Evolutionary conservation across 140 eudicot species (phyloP), one percentile per base, ranked within the genome.

Genomic region (Flaveria floridana): DNA sequence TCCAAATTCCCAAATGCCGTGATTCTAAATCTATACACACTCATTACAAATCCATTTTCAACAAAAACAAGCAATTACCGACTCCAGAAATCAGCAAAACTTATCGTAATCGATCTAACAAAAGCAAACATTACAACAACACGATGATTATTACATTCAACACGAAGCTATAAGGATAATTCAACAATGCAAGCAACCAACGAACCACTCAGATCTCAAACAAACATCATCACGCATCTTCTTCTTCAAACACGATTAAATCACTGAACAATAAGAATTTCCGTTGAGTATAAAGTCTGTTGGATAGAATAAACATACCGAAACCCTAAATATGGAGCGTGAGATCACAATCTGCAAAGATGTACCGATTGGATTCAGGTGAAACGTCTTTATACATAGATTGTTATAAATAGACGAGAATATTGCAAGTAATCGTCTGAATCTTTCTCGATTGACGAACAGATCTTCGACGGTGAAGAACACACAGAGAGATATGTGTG

Each of bases 161-260:
- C 15, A 59, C 42, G 63, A 67, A 48, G 21, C 30, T 23, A 66
- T 4, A 6, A 39, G 2, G 39, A n/a, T 59, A 79, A 15, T 75
- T 68, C 61, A 30, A 73, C 71, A 85, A 79, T 75, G 82, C 84
- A 61, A 72, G 67, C 68, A 71, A 47, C 15, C 0, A 19, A 15
- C 2, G 53, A 44, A 66, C 19, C 67, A 78, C 37, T 82, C 85
- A 82, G 89, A 85, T 79, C 84, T 85, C 79, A 46, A 65, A 78
- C 42, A 68, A 71, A 30, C 56, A 62, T 64, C 6, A 61, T 1
- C 81, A 68, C 75, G 79, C 55, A 65, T 79, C 73, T 25, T 28
- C 1, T 30, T 34, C 70, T 44, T 64, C 12, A 72, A 76, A 37
- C 74, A n/a, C 47, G 20, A 21, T 57, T 28, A 34, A 34, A 34